Evolutionary conservation across 768 basidiomycete species (phyloP).

Genomic region (Hypsizygus marmoreus): DNA sequence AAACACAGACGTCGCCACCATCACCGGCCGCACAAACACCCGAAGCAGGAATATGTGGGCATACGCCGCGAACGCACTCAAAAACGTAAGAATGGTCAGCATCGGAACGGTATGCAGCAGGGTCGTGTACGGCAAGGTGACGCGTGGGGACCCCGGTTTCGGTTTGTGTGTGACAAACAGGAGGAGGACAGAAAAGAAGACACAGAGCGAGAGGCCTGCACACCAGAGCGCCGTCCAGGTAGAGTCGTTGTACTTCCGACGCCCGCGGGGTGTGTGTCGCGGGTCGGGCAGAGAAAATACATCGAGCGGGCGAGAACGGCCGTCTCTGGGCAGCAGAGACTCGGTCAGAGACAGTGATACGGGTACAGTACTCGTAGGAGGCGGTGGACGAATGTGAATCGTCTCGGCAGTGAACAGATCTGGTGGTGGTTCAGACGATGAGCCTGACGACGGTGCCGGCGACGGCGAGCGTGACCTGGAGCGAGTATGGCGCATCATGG

Average conservation of each 20-base stretch:
- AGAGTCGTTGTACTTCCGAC: conserved; percentile 75
- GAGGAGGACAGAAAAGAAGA: conserved; percentile 64
- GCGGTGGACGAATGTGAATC: conserved; percentile 38
- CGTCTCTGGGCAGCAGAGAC: conserved; percentile 77
- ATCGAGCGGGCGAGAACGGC: conserved; percentile 60
- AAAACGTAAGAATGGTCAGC: conserved; percentile 68
- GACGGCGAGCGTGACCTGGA: conserved; percentile 38
- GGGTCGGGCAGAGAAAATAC: conserved; percentile 81
- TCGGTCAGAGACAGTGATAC: conserved; percentile 74
- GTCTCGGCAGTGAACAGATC: conserved; percentile 39
- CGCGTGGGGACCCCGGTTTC: conserved; percentile 32
- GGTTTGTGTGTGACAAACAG: conserved; percentile 60
- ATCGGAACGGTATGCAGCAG: conserved; percentile 78
- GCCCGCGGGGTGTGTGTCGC: conserved; percentile 59
- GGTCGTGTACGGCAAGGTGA: conserved; percentile 62
- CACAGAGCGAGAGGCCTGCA: conserved; percentile 55
- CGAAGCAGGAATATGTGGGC: conserved; percentile 74
- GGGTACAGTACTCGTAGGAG: conserved; percentile 35
- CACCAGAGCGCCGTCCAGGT: conserved; percentile 73
- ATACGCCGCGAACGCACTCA: conserved; percentile 74
- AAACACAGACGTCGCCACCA: conserved; percentile 75
- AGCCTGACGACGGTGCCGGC: conserved; percentile 42
- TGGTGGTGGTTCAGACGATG: conserved; percentile 43
- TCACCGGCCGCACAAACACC: conserved; percentile 82
- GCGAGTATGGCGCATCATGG: conserved; percentile 46